These are phyloP conservation scores for Xylaria multiplex DNA, from an alignment of 2,329 filamentous ascomycete genomes.

Conservation along the genomic window DNA sequence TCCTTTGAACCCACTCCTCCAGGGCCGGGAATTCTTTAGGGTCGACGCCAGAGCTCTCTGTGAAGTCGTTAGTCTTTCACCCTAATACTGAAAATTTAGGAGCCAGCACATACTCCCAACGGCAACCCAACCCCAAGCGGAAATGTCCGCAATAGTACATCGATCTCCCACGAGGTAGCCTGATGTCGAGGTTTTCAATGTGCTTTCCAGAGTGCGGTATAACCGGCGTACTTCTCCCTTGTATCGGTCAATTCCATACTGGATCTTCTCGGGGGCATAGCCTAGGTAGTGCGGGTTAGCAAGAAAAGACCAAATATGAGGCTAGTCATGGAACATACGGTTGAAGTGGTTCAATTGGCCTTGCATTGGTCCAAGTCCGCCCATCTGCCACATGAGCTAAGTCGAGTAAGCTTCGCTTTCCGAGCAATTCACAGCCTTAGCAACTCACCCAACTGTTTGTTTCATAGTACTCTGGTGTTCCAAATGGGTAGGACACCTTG, in stretches of 20 bases:
- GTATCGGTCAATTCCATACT: conserved; percentile 85
- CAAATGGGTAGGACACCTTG: conserved; percentile 82
- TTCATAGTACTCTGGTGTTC: conserved; percentile 79
- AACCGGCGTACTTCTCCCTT: conserved; percentile 84
- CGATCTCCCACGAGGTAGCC: conserved; percentile 74
- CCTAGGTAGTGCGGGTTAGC: conserved; percentile 49
- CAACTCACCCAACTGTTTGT: conserved; percentile 75
- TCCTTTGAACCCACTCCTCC: conserved; percentile 78
- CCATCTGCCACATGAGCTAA: conserved; percentile 79
- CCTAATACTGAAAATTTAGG: neutral
- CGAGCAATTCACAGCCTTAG: neutral
- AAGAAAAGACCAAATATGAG: neutral
- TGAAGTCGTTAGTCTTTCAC: conserved; percentile 27
- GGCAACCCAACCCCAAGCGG: conserved; percentile 82
- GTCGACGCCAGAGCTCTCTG: conserved; percentile 71
- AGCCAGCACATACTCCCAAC: conserved; percentile 53
- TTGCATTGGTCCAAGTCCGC: conserved; percentile 84
- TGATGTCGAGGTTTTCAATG: conserved; percentile 67
- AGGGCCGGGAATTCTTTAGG: conserved; percentile 80
- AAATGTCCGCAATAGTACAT: conserved; percentile 80
- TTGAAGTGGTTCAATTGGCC: conserved; percentile 86
- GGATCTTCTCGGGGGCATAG: conserved; percentile 84
- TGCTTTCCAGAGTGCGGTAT: conserved; percentile 79
- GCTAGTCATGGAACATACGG: conserved; percentile 54
- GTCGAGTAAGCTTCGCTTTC: conserved; percentile 31